Conservation (phyloP, 495 filamentous ascomycete genomes). For the Podospora comata region DNA sequence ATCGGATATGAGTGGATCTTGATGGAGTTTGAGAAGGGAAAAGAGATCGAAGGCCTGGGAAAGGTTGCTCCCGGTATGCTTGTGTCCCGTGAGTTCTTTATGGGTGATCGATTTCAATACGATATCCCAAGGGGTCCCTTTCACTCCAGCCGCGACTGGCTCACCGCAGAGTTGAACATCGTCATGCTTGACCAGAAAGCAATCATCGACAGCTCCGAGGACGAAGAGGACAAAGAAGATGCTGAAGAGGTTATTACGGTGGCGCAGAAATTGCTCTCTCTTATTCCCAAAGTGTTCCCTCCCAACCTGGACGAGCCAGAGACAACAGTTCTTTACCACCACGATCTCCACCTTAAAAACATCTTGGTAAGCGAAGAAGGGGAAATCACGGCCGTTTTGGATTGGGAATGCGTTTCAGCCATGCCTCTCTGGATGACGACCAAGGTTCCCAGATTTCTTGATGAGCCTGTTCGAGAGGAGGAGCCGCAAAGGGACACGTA, state of each 20-base stretch:
- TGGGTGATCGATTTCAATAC: slow-evolving; percentile 20
- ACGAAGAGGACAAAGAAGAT: slow-evolving; percentile 23
- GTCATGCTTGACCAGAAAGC: slow-evolving; percentile 17
- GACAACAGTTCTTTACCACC: slow-evolving; percentile 40
- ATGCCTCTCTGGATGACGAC: slow-evolving; percentile 47
- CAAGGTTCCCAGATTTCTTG: slow-evolving; percentile 44
- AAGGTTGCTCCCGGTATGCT: slow-evolving; percentile 13
- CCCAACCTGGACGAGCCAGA: slow-evolving; percentile 16
- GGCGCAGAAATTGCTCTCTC: slow-evolving; percentile 16
- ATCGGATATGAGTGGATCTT: slow-evolving; percentile 53
- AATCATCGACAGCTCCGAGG: slow-evolving; percentile 13
- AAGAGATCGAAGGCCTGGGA: neutral
- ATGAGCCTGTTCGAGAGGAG: slow-evolving; percentile 23
- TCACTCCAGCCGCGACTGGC: slow-evolving; percentile 24
- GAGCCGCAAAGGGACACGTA: slow-evolving; percentile 32
- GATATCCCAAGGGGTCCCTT: slow-evolving; percentile 24
- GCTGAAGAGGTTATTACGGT: slow-evolving; percentile 16
- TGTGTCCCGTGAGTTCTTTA: slow-evolving; percentile 23
- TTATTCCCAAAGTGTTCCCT: slow-evolving; percentile 25
- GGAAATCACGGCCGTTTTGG: slow-evolving; percentile 44
- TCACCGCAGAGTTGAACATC: slow-evolving; percentile 15
- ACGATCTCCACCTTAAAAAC: slow-evolving; percentile 47
- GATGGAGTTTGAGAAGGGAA: slow-evolving; percentile 30
- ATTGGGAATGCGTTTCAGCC: slow-evolving; percentile 52
- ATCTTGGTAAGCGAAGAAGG: slow-evolving; percentile 47